phyloP scores from a whole-genome alignment of 2,329 filamentous ascomycete genomes.

The Pezicula neosporulosa region DNA sequence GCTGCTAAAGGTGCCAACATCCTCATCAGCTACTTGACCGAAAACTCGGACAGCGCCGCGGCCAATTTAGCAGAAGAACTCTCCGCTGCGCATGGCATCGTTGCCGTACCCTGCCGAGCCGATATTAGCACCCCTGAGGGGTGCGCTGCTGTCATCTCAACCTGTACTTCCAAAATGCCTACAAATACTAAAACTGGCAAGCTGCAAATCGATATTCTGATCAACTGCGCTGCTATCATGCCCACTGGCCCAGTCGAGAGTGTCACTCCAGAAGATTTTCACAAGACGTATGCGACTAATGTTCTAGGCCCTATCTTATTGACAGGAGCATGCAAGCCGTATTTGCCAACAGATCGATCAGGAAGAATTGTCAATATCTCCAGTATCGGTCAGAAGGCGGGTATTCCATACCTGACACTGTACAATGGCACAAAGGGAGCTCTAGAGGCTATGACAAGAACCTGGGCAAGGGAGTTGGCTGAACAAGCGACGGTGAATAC shows the following conservation, averaged over 20 bases:
- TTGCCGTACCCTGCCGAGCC: slow-evolving; percentile 61
- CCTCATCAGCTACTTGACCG: slow-evolving; percentile 61
- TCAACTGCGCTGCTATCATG: slow-evolving; percentile 77
- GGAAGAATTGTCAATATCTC: slow-evolving; percentile 60
- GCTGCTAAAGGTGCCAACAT: slow-evolving; percentile 60
- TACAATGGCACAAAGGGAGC: slow-evolving; percentile 64
- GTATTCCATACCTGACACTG: slow-evolving; percentile 52
- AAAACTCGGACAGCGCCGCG: slow-evolving; percentile 49
- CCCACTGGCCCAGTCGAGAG: slow-evolving; percentile 61
- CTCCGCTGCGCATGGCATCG: slow-evolving; percentile 50
- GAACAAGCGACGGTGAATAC: slow-evolving; percentile 59
- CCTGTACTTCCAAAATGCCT: slow-evolving; percentile 34
- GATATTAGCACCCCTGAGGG: slow-evolving; percentile 62
- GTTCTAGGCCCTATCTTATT: slow-evolving; percentile 76
- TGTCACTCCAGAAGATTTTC: slow-evolving; percentile 61
- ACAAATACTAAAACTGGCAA: slow-evolving; percentile 34
- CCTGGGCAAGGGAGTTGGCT: slow-evolving; percentile 57
- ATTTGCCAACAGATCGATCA: slow-evolving; percentile 64
- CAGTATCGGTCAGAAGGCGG: slow-evolving; percentile 52
- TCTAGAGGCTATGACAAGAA: slow-evolving; percentile 61
- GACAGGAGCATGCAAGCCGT: slow-evolving; percentile 65
- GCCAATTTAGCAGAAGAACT: slow-evolving; percentile 51
- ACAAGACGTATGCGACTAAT: slow-evolving; percentile 70
- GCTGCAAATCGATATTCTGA: slow-evolving; percentile 72
- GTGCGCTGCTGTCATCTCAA: slow-evolving; percentile 53